Base-by-base conservation (phyloP, 305 asterid genomes). In the Fraxinus floribunda region DNA sequence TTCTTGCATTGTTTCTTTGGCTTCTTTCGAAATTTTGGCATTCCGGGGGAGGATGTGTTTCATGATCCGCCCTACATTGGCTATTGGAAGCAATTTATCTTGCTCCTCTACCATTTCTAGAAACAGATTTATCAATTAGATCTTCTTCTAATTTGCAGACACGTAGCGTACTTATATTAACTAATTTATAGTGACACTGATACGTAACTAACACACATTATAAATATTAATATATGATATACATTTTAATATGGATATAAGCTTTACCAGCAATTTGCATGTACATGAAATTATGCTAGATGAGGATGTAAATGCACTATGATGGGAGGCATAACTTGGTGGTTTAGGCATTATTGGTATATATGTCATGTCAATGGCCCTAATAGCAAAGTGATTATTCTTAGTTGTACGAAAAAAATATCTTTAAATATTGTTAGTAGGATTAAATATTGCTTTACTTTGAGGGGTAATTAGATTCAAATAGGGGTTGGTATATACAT, bases 31-130 rank as follows among this genome's bases (percentile, higher is more conserved):
- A 35, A 94, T 84, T 87, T 92, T 94, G 1, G 97, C 97, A 7
- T 82, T 89, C 5, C 91, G 84, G 24, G 98, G 98, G 49, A 94
- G 86, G 86, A 89, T 86, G 74, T 89, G 91, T 87, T 90, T 94
- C 98, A 94, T 94, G 49, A 94, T 92, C 83, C 97, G 75, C n/a
- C 97, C 97, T 0, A 92, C 92, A 75, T 94, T 94, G 1, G 98
- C 97, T n/a, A 94, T 91, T 7, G 96, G 96, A 22, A 92, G 88
- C 88, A 92, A 80, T 11, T 84, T 89, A 60, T 90, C 91, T 5
- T 82, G 88, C 66, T 85, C 91, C 22, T 88, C 88, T 4, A 22
- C 82, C 91, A 88, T 89, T 82, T 78, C 70, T 34, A 34, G 5
- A 34, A 41, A 2, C 5, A 3, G 24, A 77, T 35, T 49, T 70